phyloP scores from a whole-genome alignment of 176 grass and related monocot species.

The Oryza glumipatula region DNA sequence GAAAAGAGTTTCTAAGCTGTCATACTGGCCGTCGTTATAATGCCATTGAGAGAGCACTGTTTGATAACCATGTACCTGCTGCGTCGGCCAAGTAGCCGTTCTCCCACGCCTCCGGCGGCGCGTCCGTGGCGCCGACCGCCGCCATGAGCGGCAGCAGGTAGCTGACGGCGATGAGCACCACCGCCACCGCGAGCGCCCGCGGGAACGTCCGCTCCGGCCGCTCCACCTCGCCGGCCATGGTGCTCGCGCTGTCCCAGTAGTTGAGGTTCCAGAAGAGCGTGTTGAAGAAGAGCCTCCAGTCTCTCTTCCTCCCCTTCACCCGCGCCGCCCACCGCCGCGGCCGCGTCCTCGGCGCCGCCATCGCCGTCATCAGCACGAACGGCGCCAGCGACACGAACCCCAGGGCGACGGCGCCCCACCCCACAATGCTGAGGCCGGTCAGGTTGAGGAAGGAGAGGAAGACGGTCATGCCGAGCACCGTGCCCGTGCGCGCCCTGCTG shows the following conservation, averaged over 20 bases:
- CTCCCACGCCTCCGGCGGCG: constrained; percentile 61
- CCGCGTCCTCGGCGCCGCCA: constrained; percentile 52
- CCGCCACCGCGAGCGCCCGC: constrained; percentile 62
- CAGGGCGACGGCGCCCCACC: constrained; percentile 66
- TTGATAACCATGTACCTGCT: constrained; percentile 46
- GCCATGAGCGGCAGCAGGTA: not conserved
- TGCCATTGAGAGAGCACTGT: too few species aligned
- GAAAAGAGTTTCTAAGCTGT: too few species aligned
- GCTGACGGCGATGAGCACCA: constrained; percentile 59
- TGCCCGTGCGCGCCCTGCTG: constrained; percentile 39
- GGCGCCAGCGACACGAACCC: constrained; percentile 60
- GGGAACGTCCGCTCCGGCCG: constrained; percentile 69
- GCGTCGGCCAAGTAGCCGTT: constrained; percentile 80
- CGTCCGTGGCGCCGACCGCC: constrained; percentile 53
- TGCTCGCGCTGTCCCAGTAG: constrained; percentile 88
- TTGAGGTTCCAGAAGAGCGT: constrained; percentile 95
- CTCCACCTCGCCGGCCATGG: constrained; percentile 91
- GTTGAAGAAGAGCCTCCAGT: constrained; percentile 85
- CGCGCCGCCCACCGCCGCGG: constrained; percentile 50
- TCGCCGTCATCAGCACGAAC: constrained; percentile 63
- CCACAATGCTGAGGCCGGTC: constrained; percentile 62
- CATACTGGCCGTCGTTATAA: too few species aligned
- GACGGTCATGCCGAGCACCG: constrained; percentile 56
- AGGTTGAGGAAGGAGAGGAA: constrained; percentile 61
- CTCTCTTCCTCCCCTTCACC: constrained; percentile 14